phyloP scores from a whole-genome alignment of 805 yeast species.

The Kurtzmaniella cleridarum region DNA sequence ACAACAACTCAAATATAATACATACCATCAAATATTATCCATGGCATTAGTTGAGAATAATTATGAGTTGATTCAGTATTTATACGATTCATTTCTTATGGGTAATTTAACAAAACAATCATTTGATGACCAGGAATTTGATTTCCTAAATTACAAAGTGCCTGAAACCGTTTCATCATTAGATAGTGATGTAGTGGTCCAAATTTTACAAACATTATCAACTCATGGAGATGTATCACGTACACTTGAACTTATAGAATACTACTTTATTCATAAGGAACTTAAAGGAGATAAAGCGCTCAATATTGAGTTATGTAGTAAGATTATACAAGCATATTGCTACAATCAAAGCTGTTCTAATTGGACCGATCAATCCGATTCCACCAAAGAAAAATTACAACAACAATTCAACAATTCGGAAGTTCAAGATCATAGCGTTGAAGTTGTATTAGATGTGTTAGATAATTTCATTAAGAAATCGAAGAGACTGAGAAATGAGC shows the following conservation, averaged over 20 bases:
- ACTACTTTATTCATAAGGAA: slow-evolving; percentile 28
- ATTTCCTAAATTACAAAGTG: too few species aligned
- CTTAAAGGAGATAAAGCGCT: slow-evolving; percentile 28
- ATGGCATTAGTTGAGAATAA: slow-evolving; percentile 19
- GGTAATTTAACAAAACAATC: slow-evolving; percentile 15
- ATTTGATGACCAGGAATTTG: slow-evolving; percentile 17
- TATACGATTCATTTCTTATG: slow-evolving; percentile 28
- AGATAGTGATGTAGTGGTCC: slow-evolving; percentile 17
- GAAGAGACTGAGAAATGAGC: slow-evolving; percentile 5
- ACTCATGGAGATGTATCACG: slow-evolving; percentile 33
- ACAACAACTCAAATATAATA: not conserved
- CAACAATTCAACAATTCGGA: slow-evolving; percentile 4
- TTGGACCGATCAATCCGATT: slow-evolving; percentile 5
- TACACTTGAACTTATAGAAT: slow-evolving; percentile 29
- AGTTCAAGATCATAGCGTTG: slow-evolving; percentile 20
- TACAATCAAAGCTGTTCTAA: slow-evolving; percentile 9
- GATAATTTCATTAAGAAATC: slow-evolving; percentile 18
- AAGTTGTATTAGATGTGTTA: slow-evolving; percentile 26
- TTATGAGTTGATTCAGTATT: slow-evolving; percentile 20
- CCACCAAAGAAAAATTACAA: not conserved
- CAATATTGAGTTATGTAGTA: slow-evolving; percentile 26
- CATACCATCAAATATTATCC: slow-evolving; percentile 2
- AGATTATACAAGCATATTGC: slow-evolving; percentile 33
- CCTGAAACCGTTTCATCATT: slow-evolving; percentile 7
- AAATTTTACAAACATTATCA: slow-evolving; percentile 26